A percentile compares a stretch with the other conserved stretches of the same genome.
Evolutionary conservation across 148 eudicot genomes (phyloP).

Genomic region (Limonium bicolor): DNA sequence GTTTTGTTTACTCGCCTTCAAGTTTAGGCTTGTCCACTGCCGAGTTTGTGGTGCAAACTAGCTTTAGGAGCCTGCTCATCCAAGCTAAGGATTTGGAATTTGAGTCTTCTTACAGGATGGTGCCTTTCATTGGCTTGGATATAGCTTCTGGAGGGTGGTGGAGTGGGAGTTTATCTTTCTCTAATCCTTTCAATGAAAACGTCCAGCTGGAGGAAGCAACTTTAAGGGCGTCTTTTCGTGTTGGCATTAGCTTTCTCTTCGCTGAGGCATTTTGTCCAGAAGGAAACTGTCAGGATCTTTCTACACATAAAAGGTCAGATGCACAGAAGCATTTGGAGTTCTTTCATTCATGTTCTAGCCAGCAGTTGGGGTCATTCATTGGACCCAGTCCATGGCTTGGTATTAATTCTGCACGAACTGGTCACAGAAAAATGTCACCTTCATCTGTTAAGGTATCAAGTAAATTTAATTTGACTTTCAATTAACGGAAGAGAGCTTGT

Average conservation of each 20-base stretch:
- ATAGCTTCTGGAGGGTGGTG: slow-evolving; percentile 40
- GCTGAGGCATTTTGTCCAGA: slow-evolving; percentile 29
- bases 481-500: background rate
- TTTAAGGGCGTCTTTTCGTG: slow-evolving; percentile 31
- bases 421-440: slow-evolving; percentile 10
- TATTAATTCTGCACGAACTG: slow-evolving; percentile 10
- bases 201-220: slow-evolving; percentile 56
- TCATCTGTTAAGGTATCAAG: slow-evolving; percentile 33
- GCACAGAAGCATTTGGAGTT: slow-evolving; percentile 25
- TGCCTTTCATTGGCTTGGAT: slow-evolving; percentile 28
- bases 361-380: slow-evolving; percentile 8
- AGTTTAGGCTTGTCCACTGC: slow-evolving; percentile 55
- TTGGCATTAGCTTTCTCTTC: slow-evolving; percentile 21
- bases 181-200: slow-evolving; percentile 52
- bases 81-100: slow-evolving; percentile 48
- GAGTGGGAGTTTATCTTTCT: slow-evolving; percentile 46
- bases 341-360: slow-evolving; percentile 23
- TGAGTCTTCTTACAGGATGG: slow-evolving; percentile 54
- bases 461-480: background rate
- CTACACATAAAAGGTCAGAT: slow-evolving; percentile 7
- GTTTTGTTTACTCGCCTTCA: slow-evolving; percentile 62
- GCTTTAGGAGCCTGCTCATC: slow-evolving; percentile 70
- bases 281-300: slow-evolving; percentile 13
- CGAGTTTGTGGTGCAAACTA: slow-evolving; percentile 65
- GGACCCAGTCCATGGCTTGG: slow-evolving; percentile 13